Conservation (phyloP, 148 eudicot genomes). For the Pouteria glomerata region DNA sequence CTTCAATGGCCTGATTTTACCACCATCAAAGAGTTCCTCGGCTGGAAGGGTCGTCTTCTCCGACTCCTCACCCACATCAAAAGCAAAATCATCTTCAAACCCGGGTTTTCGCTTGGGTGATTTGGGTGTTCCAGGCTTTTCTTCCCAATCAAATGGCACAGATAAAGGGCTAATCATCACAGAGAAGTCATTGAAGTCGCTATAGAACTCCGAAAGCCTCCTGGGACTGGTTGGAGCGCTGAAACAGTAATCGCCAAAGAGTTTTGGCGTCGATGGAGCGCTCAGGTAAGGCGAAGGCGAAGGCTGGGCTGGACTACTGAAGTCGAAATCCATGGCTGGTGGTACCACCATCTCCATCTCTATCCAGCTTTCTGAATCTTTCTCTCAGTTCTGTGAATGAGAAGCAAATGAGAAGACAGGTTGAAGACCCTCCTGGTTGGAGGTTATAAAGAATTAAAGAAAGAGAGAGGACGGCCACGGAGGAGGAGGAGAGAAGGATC, state of each 20-base stretch:
- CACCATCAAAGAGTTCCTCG: conserved; percentile 50
- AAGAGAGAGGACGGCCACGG: background rate
- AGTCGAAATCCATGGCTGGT: conserved; percentile 26
- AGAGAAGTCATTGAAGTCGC: conserved; percentile 12
- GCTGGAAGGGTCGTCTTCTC: conserved; percentile 22
- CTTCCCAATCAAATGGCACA: conserved; percentile 31
- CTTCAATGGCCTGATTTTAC: conserved; percentile 32
- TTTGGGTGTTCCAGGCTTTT: conserved; percentile 19
- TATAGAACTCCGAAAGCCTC: conserved; percentile 16
- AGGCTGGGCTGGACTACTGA: conserved; percentile 20
- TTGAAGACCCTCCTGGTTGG: background rate
- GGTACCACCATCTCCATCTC: conserved; percentile 29
- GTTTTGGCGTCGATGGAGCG: conserved; percentile 45
- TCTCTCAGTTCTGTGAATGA: too few species aligned
- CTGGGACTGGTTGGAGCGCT: conserved; percentile 54
- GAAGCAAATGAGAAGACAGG: background rate
- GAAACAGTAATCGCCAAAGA: conserved; percentile 28
- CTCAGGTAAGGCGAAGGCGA: conserved; percentile 18
- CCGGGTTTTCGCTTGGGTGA: background rate
- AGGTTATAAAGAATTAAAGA: background rate
- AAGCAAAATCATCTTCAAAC: conserved; percentile 28
- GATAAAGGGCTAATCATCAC: background rate
- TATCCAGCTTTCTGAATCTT: background rate
- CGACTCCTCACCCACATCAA: conserved; percentile 19
- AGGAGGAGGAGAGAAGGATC: conserved; percentile 5